A percentile compares a stretch with the other conserved stretches of the same genome.
Conservation (phyloP, 1,284 basidiomycete genomes). For the Leucoagaricus sp. region DNA sequence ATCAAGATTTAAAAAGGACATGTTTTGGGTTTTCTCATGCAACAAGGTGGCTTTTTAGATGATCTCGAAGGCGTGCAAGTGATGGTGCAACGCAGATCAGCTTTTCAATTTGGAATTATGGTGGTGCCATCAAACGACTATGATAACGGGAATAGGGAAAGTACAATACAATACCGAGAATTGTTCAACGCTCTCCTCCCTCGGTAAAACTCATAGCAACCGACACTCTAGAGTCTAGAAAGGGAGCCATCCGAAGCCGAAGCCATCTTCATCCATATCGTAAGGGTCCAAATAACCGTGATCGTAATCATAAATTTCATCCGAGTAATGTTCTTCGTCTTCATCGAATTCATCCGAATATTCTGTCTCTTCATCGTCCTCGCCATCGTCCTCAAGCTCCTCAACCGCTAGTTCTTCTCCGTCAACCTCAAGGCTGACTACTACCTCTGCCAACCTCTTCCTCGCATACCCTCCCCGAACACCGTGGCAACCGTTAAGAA, state of each 20-base stretch:
- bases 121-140: no score
- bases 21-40: no score
- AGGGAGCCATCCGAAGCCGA: not conserved
- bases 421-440: conserved; percentile 8
- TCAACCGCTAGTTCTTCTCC: not conserved
- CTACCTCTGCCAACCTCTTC: conserved; percentile 3
- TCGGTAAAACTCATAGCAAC: not conserved
- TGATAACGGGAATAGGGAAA: no score
- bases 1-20: no score
- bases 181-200: no score
- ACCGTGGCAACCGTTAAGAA: not conserved
- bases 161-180: no score
- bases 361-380: not conserved
- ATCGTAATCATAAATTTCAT: not conserved
- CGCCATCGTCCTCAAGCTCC: not conserved
- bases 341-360: not conserved
- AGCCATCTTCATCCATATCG: conserved; percentile 9
- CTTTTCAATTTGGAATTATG: no score
- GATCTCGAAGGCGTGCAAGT: no score
- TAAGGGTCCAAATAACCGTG: not conserved
- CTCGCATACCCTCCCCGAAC: not conserved
- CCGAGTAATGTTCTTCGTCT: not conserved
- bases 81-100: no score
- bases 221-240: not conserved
- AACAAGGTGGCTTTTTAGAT: no score